Conservation (phyloP, 371 early-diverging fungal genomes). For the Apophysomyces sp. region DNA sequence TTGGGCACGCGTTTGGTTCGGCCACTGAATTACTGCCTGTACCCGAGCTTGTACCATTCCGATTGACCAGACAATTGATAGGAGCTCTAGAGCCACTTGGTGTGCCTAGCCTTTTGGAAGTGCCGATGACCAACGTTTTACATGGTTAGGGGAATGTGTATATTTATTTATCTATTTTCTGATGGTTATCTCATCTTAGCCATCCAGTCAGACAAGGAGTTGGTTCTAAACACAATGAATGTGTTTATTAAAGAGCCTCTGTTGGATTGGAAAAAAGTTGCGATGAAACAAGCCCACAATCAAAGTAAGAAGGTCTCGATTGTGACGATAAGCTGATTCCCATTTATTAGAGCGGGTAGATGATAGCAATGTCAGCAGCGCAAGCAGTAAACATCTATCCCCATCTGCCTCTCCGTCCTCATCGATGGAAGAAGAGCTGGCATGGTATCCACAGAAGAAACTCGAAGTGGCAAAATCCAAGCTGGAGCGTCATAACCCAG, state of each 20-base stretch:
- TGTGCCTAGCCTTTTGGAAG: conserved; percentile 44
- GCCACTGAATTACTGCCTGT: conserved; percentile 69
- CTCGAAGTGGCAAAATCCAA: conserved; percentile 68
- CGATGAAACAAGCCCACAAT: conserved; percentile 53
- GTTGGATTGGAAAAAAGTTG: conserved; percentile 60
- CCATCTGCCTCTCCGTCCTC: conserved; percentile 1
- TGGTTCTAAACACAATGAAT: conserved; percentile 61
- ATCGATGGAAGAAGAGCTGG: conserved; percentile 14
- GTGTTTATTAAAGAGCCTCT: conserved; percentile 76
- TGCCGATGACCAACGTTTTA: conserved; percentile 57
- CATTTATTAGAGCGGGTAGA: conserved; percentile 8
- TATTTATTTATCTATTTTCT: conserved; percentile 1
- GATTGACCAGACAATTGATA: conserved; percentile 60
- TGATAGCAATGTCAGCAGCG: not conserved
- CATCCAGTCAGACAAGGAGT: conserved; percentile 47
- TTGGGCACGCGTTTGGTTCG: conserved; percentile 77
- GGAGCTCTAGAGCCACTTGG: conserved; percentile 62
- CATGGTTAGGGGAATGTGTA: conserved; percentile 36
- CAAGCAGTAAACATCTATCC: not conserved
- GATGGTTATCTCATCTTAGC: conserved; percentile 39
- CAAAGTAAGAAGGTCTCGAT: conserved; percentile 45
- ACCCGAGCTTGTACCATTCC: conserved; percentile 72
- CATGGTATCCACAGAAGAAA: conserved; percentile 80
- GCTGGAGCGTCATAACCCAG: conserved; percentile 68
- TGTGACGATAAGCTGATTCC: not conserved